Evolutionary conservation across 208 protist species (phyloP).

Genomic region (Zelonia costaricensis): DNA sequence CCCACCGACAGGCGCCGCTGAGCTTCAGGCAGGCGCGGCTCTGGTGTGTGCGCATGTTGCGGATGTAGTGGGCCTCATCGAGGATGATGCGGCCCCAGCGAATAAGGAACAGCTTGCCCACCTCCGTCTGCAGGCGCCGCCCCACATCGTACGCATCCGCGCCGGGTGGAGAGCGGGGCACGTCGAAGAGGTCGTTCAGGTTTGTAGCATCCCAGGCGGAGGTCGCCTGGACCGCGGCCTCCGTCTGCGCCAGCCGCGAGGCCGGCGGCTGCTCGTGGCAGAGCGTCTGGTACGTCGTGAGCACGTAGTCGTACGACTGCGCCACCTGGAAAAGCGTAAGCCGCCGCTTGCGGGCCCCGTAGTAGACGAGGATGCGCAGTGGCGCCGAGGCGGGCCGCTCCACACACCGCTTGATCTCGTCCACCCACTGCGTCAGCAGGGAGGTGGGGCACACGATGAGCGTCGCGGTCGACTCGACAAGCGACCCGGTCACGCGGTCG

Average conservation of each 20-base stretch:
- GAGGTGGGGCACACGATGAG: constrained; percentile 78
- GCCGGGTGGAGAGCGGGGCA: background rate
- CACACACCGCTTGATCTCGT: constrained; percentile 58
- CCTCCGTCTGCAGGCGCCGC: constrained; percentile 25
- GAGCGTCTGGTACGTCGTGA: constrained; percentile 73
- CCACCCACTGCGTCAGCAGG: constrained; percentile 70
- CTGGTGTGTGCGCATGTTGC: constrained; percentile 60
- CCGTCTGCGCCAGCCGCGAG: background rate
- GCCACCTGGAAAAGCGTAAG: constrained; percentile 51
- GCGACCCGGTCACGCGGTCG: constrained; percentile 55
- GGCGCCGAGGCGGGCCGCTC: constrained; percentile 24
- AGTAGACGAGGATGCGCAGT: constrained; percentile 69
- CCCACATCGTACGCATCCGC: constrained; percentile 13
- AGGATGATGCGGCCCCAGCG: constrained; percentile 89
- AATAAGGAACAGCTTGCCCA: constrained; percentile 70
- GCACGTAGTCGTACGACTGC: constrained; percentile 83
- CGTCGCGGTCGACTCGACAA: constrained; percentile 61
- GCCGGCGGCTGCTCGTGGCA: constrained; percentile 31
- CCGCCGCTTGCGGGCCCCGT: constrained; percentile 49
- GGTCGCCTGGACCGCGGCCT: background rate
- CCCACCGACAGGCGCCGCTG: constrained; percentile 51
- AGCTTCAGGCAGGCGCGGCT: constrained; percentile 52
- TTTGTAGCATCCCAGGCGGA: background rate
- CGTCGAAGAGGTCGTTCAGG: constrained; percentile 8
- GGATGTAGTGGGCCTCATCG: constrained; percentile 91